Conservation (phyloP, 2,329 filamentous ascomycete species). For the Aspergillus sp. region DNA sequence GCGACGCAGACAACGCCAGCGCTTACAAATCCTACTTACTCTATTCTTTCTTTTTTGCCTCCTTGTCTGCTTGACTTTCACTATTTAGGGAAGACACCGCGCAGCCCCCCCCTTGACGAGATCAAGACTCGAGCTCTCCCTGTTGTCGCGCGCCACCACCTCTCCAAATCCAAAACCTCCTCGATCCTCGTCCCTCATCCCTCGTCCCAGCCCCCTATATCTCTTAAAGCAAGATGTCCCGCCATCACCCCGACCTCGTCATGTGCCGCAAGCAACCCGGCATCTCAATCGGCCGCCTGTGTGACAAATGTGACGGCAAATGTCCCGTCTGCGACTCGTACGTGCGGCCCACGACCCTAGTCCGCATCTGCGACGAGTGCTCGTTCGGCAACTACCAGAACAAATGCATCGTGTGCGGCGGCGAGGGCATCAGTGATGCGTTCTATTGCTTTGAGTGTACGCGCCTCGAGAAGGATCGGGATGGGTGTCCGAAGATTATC, state of each 20-base stretch:
- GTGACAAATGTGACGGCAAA: slow-evolving; percentile 99
- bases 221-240: slow-evolving; percentile 65
- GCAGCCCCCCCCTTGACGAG: no score
- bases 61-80: no score
- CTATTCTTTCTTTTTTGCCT: not conserved
- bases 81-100: no score
- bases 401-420: slow-evolving; percentile 98
- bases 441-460: slow-evolving; percentile 99
- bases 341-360: slow-evolving; percentile 94
- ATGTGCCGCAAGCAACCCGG: slow-evolving; percentile 99
- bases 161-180: no score
- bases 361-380: slow-evolving; percentile 98
- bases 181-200: no score
- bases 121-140: not conserved
- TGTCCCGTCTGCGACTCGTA: slow-evolving; percentile 99
- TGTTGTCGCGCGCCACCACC: no score
- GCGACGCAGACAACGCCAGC: no score
- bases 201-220: no score
- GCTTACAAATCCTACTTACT: not conserved
- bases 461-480: slow-evolving; percentile 90
- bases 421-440: slow-evolving; percentile 95
- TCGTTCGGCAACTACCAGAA: slow-evolving; percentile 99
- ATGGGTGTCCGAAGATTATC: slow-evolving; percentile 99
- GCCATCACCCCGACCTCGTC: slow-evolving; percentile 95
- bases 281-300: slow-evolving; percentile 96